Conservation (phyloP, 2,329 filamentous ascomycete species). For the Microcyclospora pomicola region DNA sequence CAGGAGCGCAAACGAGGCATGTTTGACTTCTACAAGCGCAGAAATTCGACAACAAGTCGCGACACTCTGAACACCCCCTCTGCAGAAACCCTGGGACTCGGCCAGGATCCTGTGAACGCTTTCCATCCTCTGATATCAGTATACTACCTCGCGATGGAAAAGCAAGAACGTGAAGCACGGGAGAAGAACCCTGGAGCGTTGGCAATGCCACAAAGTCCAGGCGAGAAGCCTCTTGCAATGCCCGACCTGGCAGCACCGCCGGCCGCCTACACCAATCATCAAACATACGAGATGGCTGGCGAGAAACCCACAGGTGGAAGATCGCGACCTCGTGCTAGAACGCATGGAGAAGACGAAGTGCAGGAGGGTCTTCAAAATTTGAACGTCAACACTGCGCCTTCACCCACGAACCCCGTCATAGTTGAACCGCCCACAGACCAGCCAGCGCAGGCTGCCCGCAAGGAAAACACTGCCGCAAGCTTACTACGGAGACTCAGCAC, state of each 20-base stretch:
- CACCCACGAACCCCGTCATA: slow-evolving; percentile 28
- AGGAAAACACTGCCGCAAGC: slow-evolving; percentile 75
- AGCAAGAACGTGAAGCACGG: slow-evolving; percentile 62
- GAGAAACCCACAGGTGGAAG: slow-evolving; percentile 76
- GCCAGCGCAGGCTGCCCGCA: slow-evolving; percentile 45
- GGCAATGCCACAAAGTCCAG: slow-evolving; percentile 42
- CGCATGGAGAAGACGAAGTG: slow-evolving; percentile 87
- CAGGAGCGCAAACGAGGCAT: slow-evolving; percentile 84
- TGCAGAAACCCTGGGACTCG: slow-evolving; percentile 67
- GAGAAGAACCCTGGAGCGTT: slow-evolving; percentile 47
- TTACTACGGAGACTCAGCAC: slow-evolving; percentile 85
- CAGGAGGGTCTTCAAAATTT: slow-evolving; percentile 57
- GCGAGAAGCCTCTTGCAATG: slow-evolving; percentile 46
- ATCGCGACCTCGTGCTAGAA: slow-evolving; percentile 71
- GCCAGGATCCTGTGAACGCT: slow-evolving; percentile 79
- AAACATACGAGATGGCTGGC: slow-evolving; percentile 74
- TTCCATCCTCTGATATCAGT: slow-evolving; percentile 86
- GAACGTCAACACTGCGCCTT: slow-evolving; percentile 43
- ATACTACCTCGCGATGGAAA: slow-evolving; percentile 93
- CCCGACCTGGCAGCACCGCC: slow-evolving; percentile 70
- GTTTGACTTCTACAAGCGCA: slow-evolving; percentile 93
- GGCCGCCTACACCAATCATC: slow-evolving; percentile 76
- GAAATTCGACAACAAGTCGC: slow-evolving; percentile 76
- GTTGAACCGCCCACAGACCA: slow-evolving; percentile 23
- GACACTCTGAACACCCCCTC: slow-evolving; percentile 79